These are phyloP conservation scores for Perilla frutescens DNA, from an alignment of 257 asterid species.

Conservation along the genomic window DNA sequence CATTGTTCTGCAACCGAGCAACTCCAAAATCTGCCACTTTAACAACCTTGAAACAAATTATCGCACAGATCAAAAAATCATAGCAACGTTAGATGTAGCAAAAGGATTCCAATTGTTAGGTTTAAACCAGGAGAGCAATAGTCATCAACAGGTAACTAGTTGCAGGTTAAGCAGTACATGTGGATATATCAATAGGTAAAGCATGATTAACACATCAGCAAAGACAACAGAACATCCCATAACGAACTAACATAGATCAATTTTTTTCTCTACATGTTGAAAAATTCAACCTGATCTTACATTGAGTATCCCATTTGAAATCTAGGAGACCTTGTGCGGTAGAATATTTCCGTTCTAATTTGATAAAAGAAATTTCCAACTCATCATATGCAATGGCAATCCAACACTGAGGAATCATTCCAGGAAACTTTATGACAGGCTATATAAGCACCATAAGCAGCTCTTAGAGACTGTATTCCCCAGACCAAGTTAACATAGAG, in stretches of 20 bases:
- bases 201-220: slow-evolving; percentile 6
- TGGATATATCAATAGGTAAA: background rate
- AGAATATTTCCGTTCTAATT: background rate
- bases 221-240: background rate
- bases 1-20: slow-evolving; percentile 86
- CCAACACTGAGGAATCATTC: slow-evolving; percentile 2
- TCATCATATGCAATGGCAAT: slow-evolving; percentile 26
- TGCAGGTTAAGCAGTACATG: background rate
- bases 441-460: slow-evolving; percentile 23
- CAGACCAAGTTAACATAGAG: slow-evolving; percentile 10
- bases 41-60: slow-evolving; percentile 72
- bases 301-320: slow-evolving; percentile 3
- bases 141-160: background rate
- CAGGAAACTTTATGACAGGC: slow-evolving; percentile 17
- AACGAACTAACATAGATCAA: background rate
- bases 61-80: slow-evolving; percentile 40
- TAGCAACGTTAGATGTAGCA: slow-evolving; percentile 9
- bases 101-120: slow-evolving; percentile 7
- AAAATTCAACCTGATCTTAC: background rate
- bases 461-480: background rate
- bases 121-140: background rate
- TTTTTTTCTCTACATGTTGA: background rate
- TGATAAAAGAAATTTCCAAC: background rate
- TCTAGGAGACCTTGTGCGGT: slow-evolving; percentile 2
- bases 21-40: slow-evolving; percentile 99